Base-by-base conservation (phyloP, 1,284 basidiomycete species). In the Heterobasidion occidentale region DNA sequence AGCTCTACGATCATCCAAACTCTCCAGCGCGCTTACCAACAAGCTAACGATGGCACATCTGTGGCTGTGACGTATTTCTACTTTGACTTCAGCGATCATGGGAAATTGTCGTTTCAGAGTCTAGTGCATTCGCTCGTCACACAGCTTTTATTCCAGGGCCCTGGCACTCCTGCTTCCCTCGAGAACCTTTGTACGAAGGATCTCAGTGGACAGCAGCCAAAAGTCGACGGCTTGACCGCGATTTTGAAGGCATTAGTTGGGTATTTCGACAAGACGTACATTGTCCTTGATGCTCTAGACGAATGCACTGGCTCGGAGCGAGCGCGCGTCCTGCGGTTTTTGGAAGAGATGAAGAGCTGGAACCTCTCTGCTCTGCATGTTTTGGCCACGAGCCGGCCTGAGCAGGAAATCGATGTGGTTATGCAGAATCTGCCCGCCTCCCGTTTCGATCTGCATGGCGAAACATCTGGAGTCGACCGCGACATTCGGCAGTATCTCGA, bases 281-380 rank as follows among this genome's bases (percentile, higher is more conserved):
- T 56, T 27, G 36, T 53, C 19, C 20, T 56, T 8, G 55, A 56
- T 46, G 55, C 51, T 15, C 27, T 56, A 1, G 56, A 56, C 11
- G 51, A 56, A 47, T 56, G 56, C 47, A 48, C n/a, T n/a, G 45
- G 45, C 45, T n/a, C 47, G 20, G 47, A 48, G n/a, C 38, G 38
- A 42, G 38, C 11, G n/a, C 33, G 14, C 20, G 14, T 48, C 14
- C 33, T 48, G 7, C 47, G n/a, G 14, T 48, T 48, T 4, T 7
- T 48, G 17, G 47, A 33, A 20, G 20, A 19, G 17, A 15, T 48
- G 19, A 27, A 17, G n/a, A 14, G 17, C 7, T 19, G 14, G 19
- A 48, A 48, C 14, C 33, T 33, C 14, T 7, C 11, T 27, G 8
- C 7, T 9, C 19, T 48, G 20, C 47, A 20, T 27, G 14, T 48